Evolutionary conservation across 441 rosid species (phyloP), one percentile per base, ranked within the genome.

Genomic region (Eutrema salsugineum): DNA sequence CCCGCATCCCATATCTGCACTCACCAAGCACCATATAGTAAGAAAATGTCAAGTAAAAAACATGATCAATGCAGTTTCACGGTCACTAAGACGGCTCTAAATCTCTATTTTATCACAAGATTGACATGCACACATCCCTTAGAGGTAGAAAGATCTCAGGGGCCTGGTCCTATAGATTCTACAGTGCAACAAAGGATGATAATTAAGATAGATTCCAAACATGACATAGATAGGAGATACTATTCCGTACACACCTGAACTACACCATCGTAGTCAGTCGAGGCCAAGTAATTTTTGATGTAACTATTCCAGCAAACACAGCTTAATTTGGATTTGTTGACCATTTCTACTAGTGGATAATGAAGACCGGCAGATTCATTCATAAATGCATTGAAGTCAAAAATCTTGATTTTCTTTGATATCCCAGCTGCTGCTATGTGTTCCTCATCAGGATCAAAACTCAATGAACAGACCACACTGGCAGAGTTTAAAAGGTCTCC

Each of bases 351-450:
- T 6, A 77, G 80, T 5, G 97, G 97, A 82, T 91, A 91, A 71
- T 89, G 94, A 73, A 88, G 80, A 63, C 87, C 89, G 12, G 76
- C 72, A 19, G 94, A 82, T 71, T 83, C 89, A 75, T 84, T 83
- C 72, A 87, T 75, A 66, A 91, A 89, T 3, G 92, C 73, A 55
- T 76, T 79, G 66, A 88, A 86, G 71, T 89, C 92, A 61, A 89
- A 89, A 75, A 91, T 83, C 82, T 89, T 91, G 71, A 91, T 89
- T 80, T 75, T 88, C 83, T 88, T 91, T 47, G 97, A 89, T 61
- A 84, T 80, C 12, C 97, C 95, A 77, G 97, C 97, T 58, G 92
- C 87, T 73, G 97, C 97, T 73, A 89, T 75, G 78, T 85, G 88
- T 73, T 88, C 93, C 76, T 88, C 91, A 57, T 88, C 93, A 49